Conservation (phyloP, 2,329 filamentous ascomycete species). For the Hypocrella siamensis region DNA sequence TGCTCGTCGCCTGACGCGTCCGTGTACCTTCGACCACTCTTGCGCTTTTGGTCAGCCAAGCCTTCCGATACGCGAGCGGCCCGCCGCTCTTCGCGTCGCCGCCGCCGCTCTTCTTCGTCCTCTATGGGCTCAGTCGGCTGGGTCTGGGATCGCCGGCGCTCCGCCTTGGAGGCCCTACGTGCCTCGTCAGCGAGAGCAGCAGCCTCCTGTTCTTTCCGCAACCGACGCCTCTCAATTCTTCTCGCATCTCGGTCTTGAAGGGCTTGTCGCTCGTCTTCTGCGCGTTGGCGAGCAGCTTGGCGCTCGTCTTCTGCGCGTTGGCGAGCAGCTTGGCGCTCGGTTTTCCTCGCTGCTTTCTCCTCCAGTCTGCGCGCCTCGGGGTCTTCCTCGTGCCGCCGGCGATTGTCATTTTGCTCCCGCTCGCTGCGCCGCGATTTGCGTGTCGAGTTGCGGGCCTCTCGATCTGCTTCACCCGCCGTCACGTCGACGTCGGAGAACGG, state of each 20-base stretch:
- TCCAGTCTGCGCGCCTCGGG: slow-evolving; percentile 34
- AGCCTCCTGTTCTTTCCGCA: slow-evolving; percentile 32
- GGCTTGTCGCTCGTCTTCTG: slow-evolving; percentile 31
- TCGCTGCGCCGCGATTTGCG: slow-evolving; percentile 44
- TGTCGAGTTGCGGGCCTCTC: slow-evolving; percentile 46
- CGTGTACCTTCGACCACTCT: slow-evolving; percentile 22
- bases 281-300: slow-evolving; percentile 28
- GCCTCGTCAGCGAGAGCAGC: slow-evolving; percentile 27
- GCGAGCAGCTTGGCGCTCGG: slow-evolving; percentile 34
- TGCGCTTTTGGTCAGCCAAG: slow-evolving; percentile 16
- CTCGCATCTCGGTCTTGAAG: slow-evolving; percentile 32
- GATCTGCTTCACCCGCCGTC: slow-evolving; percentile 35
- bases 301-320: slow-evolving; percentile 33
- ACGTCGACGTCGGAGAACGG: slow-evolving; percentile 32
- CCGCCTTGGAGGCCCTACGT: slow-evolving; percentile 27
- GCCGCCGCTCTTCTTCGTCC: slow-evolving; percentile 38
- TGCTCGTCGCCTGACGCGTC: slow-evolving; percentile 29
- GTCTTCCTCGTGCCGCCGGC: slow-evolving; percentile 40
- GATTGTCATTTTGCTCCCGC: slow-evolving; percentile 32
- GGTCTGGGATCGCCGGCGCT: slow-evolving; percentile 31
- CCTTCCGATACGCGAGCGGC: slow-evolving; percentile 25
- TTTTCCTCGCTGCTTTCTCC: slow-evolving; percentile 42
- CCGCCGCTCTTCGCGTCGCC: slow-evolving; percentile 36
- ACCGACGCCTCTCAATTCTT: slow-evolving; percentile 32
- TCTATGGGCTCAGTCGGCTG: slow-evolving; percentile 23